A percentile compares a stretch with the other conserved stretches of the same genome.
These are phyloP conservation scores for Leccinum griseonigrum DNA, from an alignment of 1,284 basidiomycete genomes.

Conservation along the genomic window DNA sequence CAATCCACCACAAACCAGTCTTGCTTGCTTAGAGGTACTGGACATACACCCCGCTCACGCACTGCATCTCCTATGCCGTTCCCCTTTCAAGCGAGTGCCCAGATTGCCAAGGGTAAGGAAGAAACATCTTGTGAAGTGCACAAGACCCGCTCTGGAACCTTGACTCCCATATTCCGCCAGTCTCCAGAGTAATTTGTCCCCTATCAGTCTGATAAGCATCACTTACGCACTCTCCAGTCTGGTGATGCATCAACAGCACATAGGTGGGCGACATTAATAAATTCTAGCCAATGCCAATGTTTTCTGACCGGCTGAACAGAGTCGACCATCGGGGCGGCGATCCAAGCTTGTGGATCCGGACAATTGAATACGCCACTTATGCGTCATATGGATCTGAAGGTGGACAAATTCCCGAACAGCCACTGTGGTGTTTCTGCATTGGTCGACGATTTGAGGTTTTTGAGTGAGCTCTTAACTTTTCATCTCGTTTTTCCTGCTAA, in stretches of 20 bases:
- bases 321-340: not conserved
- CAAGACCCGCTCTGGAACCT: no score
- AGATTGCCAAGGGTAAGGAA: no score
- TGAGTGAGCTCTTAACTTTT: not conserved
- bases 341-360: not conserved
- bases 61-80: no score
- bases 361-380: not conserved
- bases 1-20: no score
- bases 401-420: not conserved
- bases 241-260: not conserved
- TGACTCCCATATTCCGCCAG: not conserved
- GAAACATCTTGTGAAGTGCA: no score
- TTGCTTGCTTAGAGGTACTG: no score
- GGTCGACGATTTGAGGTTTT: not conserved
- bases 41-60: no score
- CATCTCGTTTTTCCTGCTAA: not conserved
- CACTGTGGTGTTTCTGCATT: not conserved
- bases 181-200: not conserved
- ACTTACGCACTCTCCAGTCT: not conserved
- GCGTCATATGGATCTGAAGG: not conserved
- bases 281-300: no score
- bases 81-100: no score
- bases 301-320: not conserved
- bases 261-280: not conserved
- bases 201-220: no score